Conservation (phyloP, 2,329 filamentous ascomycete species). For the Fonsecaea nubica region DNA sequence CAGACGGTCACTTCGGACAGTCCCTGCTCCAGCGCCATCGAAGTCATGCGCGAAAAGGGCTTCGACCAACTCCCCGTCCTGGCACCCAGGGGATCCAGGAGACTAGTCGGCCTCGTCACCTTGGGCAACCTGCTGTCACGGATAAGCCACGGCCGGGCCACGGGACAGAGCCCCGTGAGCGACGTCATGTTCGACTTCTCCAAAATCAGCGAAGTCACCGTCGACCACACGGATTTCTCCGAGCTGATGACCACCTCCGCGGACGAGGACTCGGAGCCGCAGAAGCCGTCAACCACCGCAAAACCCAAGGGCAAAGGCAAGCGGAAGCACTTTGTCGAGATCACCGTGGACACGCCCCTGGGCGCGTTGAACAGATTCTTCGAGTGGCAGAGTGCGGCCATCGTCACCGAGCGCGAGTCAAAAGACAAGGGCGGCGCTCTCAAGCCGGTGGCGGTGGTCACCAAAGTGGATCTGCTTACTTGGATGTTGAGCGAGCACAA, state of each 20-base stretch:
- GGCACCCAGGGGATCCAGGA: constrained; percentile 64
- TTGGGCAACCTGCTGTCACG: constrained; percentile 92
- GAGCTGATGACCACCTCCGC: constrained; percentile 29
- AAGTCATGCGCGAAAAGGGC: constrained; percentile 97
- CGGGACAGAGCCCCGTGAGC: constrained; percentile 73
- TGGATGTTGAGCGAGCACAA: constrained; percentile 79
- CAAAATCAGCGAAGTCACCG: constrained; percentile 84
- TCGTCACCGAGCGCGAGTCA: constrained; percentile 79
- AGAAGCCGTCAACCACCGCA: constrained; percentile 41
- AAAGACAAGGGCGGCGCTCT: constrained; percentile 61
- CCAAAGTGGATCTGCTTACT: constrained; percentile 92
- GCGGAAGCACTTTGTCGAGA: constrained; percentile 82
- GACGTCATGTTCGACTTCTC: constrained; percentile 98
- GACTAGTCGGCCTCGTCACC: constrained; percentile 89
- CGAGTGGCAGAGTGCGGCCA: constrained; percentile 93
- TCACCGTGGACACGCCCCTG: constrained; percentile 87
- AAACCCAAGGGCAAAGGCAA: constrained; percentile 44
- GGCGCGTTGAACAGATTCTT: constrained; percentile 80
- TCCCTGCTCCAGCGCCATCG: constrained; percentile 83
- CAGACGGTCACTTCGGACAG: constrained; percentile 78
- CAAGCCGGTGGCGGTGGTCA: constrained; percentile 84
- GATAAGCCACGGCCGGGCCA: constrained; percentile 82
- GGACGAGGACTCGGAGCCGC: constrained; percentile 28
- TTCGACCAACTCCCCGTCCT: constrained; percentile 98
- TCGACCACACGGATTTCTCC: constrained; percentile 75